Conservation (phyloP, 2,329 filamentous ascomycete genomes). For the Parasarocladium wereldwijsianum region DNA sequence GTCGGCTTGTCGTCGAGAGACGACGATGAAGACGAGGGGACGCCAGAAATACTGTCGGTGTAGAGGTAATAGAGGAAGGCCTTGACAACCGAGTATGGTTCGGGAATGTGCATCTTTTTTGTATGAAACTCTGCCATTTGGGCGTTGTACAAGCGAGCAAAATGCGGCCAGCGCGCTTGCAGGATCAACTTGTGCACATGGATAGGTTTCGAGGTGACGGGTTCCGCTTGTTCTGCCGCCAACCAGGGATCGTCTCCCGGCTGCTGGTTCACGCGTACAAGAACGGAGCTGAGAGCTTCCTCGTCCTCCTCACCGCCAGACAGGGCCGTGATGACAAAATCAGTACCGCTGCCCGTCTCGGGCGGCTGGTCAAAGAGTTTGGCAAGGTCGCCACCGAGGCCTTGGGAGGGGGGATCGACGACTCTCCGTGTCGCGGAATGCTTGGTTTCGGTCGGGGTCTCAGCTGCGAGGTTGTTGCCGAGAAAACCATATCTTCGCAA, state of each 20-base stretch:
- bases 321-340: conserved; percentile 83
- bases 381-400: conserved; percentile 73
- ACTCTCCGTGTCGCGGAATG: conserved; percentile 31
- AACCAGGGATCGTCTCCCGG: conserved; percentile 33
- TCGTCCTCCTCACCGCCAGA: conserved; percentile 62
- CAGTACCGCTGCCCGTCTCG: conserved; percentile 71
- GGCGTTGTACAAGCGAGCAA: conserved; percentile 76
- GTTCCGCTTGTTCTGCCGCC: conserved; percentile 35
- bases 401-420: conserved; percentile 42
- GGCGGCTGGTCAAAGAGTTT: conserved; percentile 77
- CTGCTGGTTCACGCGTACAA: conserved; percentile 29
- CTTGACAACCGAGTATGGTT: conserved; percentile 85
- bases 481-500: conserved; percentile 81
- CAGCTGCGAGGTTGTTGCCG: conserved; percentile 55
- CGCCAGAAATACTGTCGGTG: conserved; percentile 69
- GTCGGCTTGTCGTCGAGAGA: conserved; percentile 57
- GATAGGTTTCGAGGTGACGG: conserved; percentile 65
- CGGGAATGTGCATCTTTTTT: conserved; percentile 94
- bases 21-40: conserved; percentile 31
- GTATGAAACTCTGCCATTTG: conserved; percentile 98
- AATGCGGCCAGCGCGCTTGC: conserved; percentile 92
- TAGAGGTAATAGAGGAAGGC: conserved; percentile 95
- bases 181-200: conserved; percentile 92
- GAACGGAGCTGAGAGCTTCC: conserved; percentile 38
- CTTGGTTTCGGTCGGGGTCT: conserved; percentile 34